Conservation (phyloP, 2,329 filamentous ascomycete genomes). For the Aspergillus melleus region DNA sequence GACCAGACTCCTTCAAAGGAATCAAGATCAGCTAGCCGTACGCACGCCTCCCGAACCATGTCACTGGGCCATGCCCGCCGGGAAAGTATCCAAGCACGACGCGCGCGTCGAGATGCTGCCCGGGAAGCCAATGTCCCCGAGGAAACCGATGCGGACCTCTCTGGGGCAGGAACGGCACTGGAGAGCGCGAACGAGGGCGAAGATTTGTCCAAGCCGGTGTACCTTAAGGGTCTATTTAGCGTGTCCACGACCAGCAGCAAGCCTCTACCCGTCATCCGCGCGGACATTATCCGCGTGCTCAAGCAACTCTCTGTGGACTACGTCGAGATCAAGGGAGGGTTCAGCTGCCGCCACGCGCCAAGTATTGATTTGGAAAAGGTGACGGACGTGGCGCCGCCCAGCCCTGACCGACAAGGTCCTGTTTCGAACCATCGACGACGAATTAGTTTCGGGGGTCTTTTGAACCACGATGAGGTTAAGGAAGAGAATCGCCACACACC, state of each 20-base stretch:
- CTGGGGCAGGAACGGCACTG: slow-evolving; percentile 52
- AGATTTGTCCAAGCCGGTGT: slow-evolving; percentile 82
- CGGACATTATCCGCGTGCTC: slow-evolving; percentile 87
- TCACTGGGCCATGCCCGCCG: slow-evolving; percentile 85
- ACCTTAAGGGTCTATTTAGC: slow-evolving; percentile 93
- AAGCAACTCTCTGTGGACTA: slow-evolving; percentile 88
- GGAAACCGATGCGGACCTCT: slow-evolving; percentile 81
- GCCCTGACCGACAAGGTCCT: slow-evolving; percentile 52
- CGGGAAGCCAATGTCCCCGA: slow-evolving; percentile 80
- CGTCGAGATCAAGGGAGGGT: slow-evolving; percentile 88
- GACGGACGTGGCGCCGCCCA: slow-evolving; percentile 60
- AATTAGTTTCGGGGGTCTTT: slow-evolving; percentile 79
- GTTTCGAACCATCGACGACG: slow-evolving; percentile 66
- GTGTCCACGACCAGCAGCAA: slow-evolving; percentile 95
- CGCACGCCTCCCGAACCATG: slow-evolving; percentile 72
- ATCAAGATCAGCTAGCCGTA: slow-evolving; percentile 57
- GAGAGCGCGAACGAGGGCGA: slow-evolving; percentile 61
- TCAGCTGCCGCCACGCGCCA: slow-evolving; percentile 82
- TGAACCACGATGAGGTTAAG: slow-evolving; percentile 65
- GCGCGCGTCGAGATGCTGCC: slow-evolving; percentile 70
- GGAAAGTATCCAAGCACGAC: slow-evolving; percentile 87
- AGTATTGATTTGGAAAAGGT: slow-evolving; percentile 84
- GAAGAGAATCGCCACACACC: slow-evolving; percentile 57
- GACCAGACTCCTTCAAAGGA: slow-evolving; percentile 48
- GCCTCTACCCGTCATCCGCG: slow-evolving; percentile 78